Percentiles rank a stretch among this genome's conserved stretches.
phyloP scores from a whole-genome alignment of 2,329 filamentous ascomycete genomes.

The Bipolaris bicolor region DNA sequence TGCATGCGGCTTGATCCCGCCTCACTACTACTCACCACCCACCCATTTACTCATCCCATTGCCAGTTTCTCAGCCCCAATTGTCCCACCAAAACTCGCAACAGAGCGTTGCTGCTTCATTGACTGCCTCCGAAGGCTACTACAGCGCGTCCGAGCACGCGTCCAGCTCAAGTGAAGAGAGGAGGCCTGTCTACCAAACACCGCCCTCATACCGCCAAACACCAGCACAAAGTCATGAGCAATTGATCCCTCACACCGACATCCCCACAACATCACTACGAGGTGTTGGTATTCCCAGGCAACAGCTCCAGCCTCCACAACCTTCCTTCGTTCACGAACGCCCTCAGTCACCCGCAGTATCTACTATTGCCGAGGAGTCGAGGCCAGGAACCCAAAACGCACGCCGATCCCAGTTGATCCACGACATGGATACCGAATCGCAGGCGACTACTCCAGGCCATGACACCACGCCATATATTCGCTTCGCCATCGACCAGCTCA shows the following conservation, averaged over 20 bases:
- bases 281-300: slow-evolving; percentile 44
- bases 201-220: slow-evolving; percentile 43
- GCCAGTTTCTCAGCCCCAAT: slow-evolving; percentile 49
- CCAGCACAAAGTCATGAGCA: slow-evolving; percentile 49
- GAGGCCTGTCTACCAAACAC: slow-evolving; percentile 41
- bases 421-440: slow-evolving; percentile 44
- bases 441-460: slow-evolving; percentile 64
- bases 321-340: slow-evolving; percentile 23
- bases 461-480: slow-evolving; percentile 89
- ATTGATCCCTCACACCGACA: slow-evolving; percentile 33
- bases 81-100: slow-evolving; percentile 51
- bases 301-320: slow-evolving; percentile 21
- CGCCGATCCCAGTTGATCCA: slow-evolving; percentile 26
- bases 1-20: slow-evolving; percentile 28
- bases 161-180: slow-evolving; percentile 48
- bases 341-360: slow-evolving; percentile 38
- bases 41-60: slow-evolving; percentile 20
- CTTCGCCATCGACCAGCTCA: slow-evolving; percentile 87
- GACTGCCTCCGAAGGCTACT: slow-evolving; percentile 59
- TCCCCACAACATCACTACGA: slow-evolving; percentile 41
- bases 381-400: slow-evolving; percentile 35
- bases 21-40: background rate
- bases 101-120: slow-evolving; percentile 57
- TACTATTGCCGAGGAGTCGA: slow-evolving; percentile 41
- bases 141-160: slow-evolving; percentile 52